Evolutionary conservation across 1,284 basidiomycete genomes (phyloP).

Genomic region (Neotropicomus parvogracilis): DNA sequence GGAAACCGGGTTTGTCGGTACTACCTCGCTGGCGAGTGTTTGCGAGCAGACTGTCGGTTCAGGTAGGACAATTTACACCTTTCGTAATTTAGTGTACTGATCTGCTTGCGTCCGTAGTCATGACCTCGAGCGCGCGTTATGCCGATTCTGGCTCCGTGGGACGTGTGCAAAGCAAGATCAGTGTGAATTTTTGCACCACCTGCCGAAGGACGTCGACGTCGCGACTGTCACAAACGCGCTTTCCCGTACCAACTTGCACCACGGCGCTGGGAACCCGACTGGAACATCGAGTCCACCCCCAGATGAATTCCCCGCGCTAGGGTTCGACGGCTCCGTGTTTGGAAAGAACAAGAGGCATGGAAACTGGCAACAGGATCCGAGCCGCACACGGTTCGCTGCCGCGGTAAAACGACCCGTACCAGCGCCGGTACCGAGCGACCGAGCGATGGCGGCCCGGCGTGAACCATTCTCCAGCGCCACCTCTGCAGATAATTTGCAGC

Average conservation of each 20-base stretch:
- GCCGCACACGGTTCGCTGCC: conserved; percentile 79
- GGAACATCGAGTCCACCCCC: conserved; percentile 43
- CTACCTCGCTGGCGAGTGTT: conserved; percentile 93
- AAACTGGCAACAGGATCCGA: conserved; percentile 59
- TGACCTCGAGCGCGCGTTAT: conserved; percentile 88
- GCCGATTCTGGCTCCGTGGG: conserved; percentile 96
- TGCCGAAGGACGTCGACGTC: conserved; percentile 78
- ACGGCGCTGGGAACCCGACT: conserved; percentile 35
- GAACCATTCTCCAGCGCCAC: conserved; percentile 51
- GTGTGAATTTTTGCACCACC: conserved; percentile 87
- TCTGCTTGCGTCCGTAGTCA: conserved; percentile 49
- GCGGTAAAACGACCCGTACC: conserved; percentile 69
- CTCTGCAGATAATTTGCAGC: conserved; percentile 58
- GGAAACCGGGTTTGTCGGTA: conserved; percentile 86
- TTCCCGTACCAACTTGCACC: conserved; percentile 61
- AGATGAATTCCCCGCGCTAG: conserved; percentile 89
- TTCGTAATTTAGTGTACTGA: conserved; percentile 13
- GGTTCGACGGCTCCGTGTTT: conserved; percentile 36
- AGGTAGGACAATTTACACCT: conserved; percentile 52
- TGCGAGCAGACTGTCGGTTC: conserved; percentile 95
- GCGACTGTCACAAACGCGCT: conserved; percentile 67
- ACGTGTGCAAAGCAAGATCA: conserved; percentile 92
- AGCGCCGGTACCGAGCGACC: conserved; percentile 29
- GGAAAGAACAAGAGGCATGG: conserved; percentile 38
- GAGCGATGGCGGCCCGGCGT: conserved; percentile 44